These are phyloP conservation scores for Massarina eburnea DNA, from an alignment of 2,329 filamentous ascomycete genomes.

Conservation along the genomic window DNA sequence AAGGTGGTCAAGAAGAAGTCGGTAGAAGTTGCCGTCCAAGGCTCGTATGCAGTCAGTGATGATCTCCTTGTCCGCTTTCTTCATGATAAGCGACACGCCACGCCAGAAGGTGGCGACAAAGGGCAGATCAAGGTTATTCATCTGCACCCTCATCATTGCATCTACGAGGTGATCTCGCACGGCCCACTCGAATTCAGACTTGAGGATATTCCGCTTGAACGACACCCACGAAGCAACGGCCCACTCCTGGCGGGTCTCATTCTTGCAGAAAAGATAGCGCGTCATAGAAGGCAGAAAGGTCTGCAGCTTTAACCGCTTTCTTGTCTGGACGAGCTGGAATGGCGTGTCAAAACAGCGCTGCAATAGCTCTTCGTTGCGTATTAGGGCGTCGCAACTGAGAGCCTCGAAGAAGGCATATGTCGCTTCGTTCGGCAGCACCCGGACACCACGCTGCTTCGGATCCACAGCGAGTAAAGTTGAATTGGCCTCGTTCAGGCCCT, in stretches of 20 bases:
- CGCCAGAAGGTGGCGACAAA: constrained; percentile 77
- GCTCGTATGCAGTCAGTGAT: constrained; percentile 77
- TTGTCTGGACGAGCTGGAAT: constrained; percentile 77
- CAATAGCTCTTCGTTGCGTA: constrained; percentile 59
- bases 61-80: constrained; percentile 69
- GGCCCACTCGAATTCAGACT: constrained; percentile 83
- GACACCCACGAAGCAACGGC: constrained; percentile 69
- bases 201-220: constrained; percentile 64
- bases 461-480: constrained; percentile 48
- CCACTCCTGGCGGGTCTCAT: constrained; percentile 66
- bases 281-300: constrained; percentile 80
- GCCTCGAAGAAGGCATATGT: constrained; percentile 85
- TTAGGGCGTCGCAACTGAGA: constrained; percentile 78
- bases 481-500: constrained; percentile 46
- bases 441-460: constrained; percentile 53
- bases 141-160: constrained; percentile 65
- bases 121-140: constrained; percentile 53
- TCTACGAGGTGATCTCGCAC: constrained; percentile 72
- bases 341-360: constrained; percentile 73
- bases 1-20: constrained; percentile 65
- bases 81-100: constrained; percentile 73
- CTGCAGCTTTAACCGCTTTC: constrained; percentile 74
- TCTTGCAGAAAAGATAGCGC: constrained; percentile 77
- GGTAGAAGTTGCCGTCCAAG: constrained; percentile 71
- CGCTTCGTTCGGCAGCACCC: constrained; percentile 58